Evolutionary conservation across 768 basidiomycete genomes (phyloP), one percentile per base, ranked within the genome.

Genomic region (Boletus vermiculosoides): DNA sequence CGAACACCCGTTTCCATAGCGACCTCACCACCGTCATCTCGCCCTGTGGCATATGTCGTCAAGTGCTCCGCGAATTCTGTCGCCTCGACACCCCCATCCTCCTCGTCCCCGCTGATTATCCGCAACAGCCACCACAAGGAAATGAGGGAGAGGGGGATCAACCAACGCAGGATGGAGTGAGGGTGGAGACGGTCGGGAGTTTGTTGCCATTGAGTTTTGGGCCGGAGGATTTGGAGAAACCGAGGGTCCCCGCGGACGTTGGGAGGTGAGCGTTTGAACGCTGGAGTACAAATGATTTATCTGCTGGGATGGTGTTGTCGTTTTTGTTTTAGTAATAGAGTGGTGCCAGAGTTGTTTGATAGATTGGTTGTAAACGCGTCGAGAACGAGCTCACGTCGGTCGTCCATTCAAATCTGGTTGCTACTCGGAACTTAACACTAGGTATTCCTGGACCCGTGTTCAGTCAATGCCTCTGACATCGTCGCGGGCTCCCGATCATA

Each of bases 21-120:
- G 88, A 97, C 60, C 83, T 97, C 3, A 63, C 80, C 0, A 67
- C 77, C 0, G 68, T 86, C 0, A 76, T 90, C 46, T 88, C 94
- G 2, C 96, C 96, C 0, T 98, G 97, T 70, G 96, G 96, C 2
- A 85, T 95, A 46, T 99, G 95, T 64, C 87, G 96, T 9, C 95
- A 98, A 69, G 82, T 97, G 49, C 80, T 93, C 48, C 84, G 90
- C 56, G 94, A 96, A 65, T 95, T 96, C 64, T 94, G 90, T 64
- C 71, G 81, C 7, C 80, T 83, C 37, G 77, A 85, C 25, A 89
- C 88, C 78, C 90, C 91, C 0, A 76, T 89, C 53, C 71, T 85
- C 25, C 83, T 94, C 4, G 82, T 90, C 3, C 87, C 88, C 3
- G 82, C 81, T 2, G 80, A 86, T 64, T 86, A 86, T 63, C 78